Conservation (phyloP, 495 filamentous ascomycete species). For the Friedmanniomyces simplex region DNA sequence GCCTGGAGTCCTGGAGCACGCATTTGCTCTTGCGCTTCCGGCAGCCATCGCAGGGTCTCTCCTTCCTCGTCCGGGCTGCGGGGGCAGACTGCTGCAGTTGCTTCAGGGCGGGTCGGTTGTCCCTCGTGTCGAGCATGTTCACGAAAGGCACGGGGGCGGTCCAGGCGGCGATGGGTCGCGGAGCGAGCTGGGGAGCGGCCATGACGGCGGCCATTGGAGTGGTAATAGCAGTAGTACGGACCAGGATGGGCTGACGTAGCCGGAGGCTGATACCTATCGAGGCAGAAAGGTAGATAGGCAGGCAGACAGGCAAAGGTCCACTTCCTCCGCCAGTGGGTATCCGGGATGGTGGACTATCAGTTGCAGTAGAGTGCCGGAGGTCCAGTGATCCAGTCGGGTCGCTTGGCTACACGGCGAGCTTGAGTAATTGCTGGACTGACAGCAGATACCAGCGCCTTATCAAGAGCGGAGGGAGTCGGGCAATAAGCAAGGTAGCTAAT, state of each 20-base stretch:
- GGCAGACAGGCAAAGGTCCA: not conserved
- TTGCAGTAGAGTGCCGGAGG: not conserved
- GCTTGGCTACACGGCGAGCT: too few species aligned
- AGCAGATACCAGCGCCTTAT: not conserved
- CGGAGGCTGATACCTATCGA: not conserved
- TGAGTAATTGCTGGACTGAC: not conserved
- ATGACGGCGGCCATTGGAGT: constrained; percentile 28
- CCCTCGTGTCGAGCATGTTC: constrained; percentile 20
- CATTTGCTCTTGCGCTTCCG: constrained; percentile 77
- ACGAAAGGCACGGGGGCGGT: constrained; percentile 26
- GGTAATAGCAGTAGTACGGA: not conserved
- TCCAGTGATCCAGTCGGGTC: not conserved
- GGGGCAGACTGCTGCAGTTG: constrained; percentile 14
- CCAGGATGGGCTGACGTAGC: not conserved
- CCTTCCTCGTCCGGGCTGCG: constrained; percentile 8
- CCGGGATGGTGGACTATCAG: not conserved
- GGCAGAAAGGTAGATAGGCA: not conserved
- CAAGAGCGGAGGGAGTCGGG: not conserved
- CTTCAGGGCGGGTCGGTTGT: constrained; percentile 26
- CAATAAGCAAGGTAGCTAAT: not conserved
- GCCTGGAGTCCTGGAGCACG: constrained; percentile 82
- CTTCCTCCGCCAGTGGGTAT: not conserved
- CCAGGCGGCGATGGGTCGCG: constrained; percentile 25
- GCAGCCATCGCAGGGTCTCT: constrained; percentile 59
- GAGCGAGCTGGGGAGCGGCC: constrained; percentile 29